Conservation (phyloP, 768 basidiomycete species). For the Steccherinum ochraceum region DNA sequence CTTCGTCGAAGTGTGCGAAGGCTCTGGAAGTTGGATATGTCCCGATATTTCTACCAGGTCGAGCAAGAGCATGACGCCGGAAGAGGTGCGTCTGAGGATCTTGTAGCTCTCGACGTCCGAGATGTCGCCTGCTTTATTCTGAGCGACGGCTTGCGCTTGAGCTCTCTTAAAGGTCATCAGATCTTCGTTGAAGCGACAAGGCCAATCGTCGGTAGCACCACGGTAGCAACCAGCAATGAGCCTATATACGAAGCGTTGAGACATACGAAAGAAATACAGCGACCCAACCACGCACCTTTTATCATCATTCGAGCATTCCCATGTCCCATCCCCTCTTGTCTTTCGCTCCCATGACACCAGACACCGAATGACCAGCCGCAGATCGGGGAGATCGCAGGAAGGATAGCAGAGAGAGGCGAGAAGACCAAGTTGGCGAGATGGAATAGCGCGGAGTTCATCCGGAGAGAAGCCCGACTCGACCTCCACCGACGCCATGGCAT, state of each 20-base stretch:
- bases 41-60: constrained; percentile 48
- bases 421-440: constrained; percentile 37
- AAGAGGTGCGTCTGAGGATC: constrained; percentile 38
- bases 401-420: constrained; percentile 57
- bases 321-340: no score
- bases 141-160: no score
- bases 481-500: no score
- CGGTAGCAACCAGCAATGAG: no score
- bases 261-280: no score
- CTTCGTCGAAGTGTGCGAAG: constrained; percentile 18
- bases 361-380: no score
- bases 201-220: constrained; percentile 34
- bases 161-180: no score
- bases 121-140: constrained; percentile 20
- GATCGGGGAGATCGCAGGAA: constrained; percentile 48
- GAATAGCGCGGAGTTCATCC: constrained; percentile 14
- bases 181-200: constrained; percentile 33
- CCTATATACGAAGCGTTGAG: no score
- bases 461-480: no score
- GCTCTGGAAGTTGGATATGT: constrained; percentile 33
- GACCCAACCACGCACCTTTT: no score
- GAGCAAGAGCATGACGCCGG: constrained; percentile 44
- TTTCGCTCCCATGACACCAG: no score
- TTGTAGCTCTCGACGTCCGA: constrained; percentile 43
- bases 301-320: no score